phyloP scores from a whole-genome alignment of 108 stramenopile species.

The Fistulifera pelliculosa region DNA sequence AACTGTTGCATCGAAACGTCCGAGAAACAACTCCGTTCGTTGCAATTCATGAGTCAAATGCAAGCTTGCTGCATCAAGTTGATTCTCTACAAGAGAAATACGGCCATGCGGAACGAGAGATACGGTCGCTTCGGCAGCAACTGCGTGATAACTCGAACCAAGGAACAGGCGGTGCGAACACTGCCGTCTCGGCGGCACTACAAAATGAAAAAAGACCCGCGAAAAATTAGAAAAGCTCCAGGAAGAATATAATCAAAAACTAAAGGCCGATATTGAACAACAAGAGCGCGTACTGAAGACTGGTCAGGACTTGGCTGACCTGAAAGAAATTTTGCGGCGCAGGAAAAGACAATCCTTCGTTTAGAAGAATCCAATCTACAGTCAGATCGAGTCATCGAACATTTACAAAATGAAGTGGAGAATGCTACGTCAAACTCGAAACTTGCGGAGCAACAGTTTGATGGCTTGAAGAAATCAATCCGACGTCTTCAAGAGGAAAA shows the following conservation, averaged over 20 bases:
- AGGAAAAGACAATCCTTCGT: slow-evolving; percentile 38
- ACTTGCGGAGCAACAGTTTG: slow-evolving; percentile 75
- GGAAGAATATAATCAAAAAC: slow-evolving; percentile 42
- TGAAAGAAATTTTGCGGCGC: slow-evolving; percentile 34
- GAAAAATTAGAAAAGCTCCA: slow-evolving; percentile 71
- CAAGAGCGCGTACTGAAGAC: slow-evolving; percentile 27
- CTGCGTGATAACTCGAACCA: slow-evolving; percentile 12
- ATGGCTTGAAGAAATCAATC: slow-evolving; percentile 70
- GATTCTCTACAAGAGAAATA: slow-evolving; percentile 59
- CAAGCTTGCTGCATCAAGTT: slow-evolving; percentile 41
- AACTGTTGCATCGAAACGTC: slow-evolving; percentile 48
- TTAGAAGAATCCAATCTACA: slow-evolving; percentile 35
- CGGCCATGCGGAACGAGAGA: slow-evolving; percentile 55
- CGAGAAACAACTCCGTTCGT: slow-evolving; percentile 67
- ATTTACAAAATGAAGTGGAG: slow-evolving; percentile 45
- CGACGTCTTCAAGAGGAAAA: slow-evolving; percentile 67
- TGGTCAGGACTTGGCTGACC: slow-evolving; percentile 30
- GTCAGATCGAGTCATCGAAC: slow-evolving; percentile 42
- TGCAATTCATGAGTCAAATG: slow-evolving; percentile 55
- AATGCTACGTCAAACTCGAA: slow-evolving; percentile 52
- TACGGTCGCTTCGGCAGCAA: slow-evolving; percentile 14
- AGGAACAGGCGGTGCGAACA: background rate
- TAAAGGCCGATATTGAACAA: slow-evolving; percentile 34
- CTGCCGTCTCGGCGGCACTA: slow-evolving; percentile 23
- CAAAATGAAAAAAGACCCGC: slow-evolving; percentile 40